Percentiles rank a stretch among this genome's conserved stretches.
These are phyloP conservation scores for Aspergillus kassunensis DNA, from an alignment of 495 filamentous ascomycete genomes.

Conservation along the genomic window DNA sequence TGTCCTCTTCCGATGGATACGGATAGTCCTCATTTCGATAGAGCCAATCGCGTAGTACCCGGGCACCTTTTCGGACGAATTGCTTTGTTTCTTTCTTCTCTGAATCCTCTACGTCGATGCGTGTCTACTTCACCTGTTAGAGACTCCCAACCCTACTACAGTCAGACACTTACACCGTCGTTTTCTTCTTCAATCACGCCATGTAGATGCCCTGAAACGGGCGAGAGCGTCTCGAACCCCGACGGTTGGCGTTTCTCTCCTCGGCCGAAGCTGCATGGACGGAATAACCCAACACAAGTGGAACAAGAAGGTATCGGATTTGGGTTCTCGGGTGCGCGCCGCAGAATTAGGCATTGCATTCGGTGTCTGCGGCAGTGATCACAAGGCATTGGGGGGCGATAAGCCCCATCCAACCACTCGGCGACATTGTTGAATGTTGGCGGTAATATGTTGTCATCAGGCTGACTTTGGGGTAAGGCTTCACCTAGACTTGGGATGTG, in stretches of 20 bases:
- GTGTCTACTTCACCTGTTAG: neutral
- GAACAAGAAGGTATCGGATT: conserved; percentile 64
- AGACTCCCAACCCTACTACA: neutral
- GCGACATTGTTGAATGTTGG: conserved; percentile 27
- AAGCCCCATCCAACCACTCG: conserved; percentile 42
- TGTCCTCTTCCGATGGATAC: conserved; percentile 36
- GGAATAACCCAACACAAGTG: conserved; percentile 70
- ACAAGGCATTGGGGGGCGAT: conserved; percentile 37
- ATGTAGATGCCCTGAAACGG: conserved; percentile 40
- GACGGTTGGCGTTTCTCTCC: conserved; percentile 42
- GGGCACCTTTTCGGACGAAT: conserved; percentile 57
- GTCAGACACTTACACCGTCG: conserved; percentile 10
- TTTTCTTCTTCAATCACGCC: conserved; percentile 33
- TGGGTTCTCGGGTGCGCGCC: conserved; percentile 42
- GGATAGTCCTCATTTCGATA: conserved; percentile 43
- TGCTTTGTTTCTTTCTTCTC: conserved; percentile 42
- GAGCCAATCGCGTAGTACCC: conserved; percentile 40
- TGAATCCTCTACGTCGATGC: neutral
- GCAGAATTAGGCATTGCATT: conserved; percentile 44
- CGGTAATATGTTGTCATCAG: neutral
- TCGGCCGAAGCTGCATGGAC: conserved; percentile 63
- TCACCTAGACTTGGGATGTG: neutral
- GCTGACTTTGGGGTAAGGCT: neutral
- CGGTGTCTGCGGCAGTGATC: conserved; percentile 39
- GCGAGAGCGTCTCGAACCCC: conserved; percentile 42